These are phyloP conservation scores for Lepidium campestre DNA, from an alignment of 441 rosid genomes.

Conservation along the genomic window DNA sequence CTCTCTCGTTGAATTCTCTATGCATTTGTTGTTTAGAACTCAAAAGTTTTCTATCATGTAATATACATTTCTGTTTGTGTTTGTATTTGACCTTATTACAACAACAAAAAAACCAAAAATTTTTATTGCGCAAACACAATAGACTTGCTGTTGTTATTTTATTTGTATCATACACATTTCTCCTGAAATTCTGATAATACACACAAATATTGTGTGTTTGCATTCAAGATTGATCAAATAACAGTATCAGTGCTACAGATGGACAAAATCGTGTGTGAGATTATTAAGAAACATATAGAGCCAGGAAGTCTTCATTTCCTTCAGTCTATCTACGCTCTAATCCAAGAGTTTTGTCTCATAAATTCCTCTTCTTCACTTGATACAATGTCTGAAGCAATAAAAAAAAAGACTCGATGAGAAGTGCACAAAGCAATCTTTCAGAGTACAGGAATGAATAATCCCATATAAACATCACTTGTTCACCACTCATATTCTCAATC, in stretches of 20 bases:
- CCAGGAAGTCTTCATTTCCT: background rate
- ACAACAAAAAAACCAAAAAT: background rate
- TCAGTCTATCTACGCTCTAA: background rate
- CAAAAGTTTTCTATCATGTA: background rate
- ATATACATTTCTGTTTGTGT: background rate
- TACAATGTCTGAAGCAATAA: background rate
- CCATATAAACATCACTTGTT: background rate
- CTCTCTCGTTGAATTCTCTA: background rate
- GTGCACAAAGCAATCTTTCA: background rate
- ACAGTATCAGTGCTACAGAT: background rate
- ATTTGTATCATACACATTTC: background rate
- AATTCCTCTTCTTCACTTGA: constrained; percentile 10
- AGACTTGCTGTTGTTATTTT: constrained; percentile 3
- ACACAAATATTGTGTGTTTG: background rate
- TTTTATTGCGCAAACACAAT: background rate
- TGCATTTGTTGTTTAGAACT: constrained; percentile 1
- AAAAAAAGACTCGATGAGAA: constrained; percentile 1
- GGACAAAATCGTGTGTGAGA: background rate
- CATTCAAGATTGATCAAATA: background rate
- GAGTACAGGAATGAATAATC: background rate
- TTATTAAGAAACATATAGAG: background rate
- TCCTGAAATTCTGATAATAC: background rate
- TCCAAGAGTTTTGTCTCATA: background rate
- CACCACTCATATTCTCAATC: background rate
- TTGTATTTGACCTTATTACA: constrained; percentile 1